Percentiles rank a stretch among this genome's conserved stretches.
Conservation (phyloP, 2,329 filamentous ascomycete species). For the Colletotrichum tofieldiae region DNA sequence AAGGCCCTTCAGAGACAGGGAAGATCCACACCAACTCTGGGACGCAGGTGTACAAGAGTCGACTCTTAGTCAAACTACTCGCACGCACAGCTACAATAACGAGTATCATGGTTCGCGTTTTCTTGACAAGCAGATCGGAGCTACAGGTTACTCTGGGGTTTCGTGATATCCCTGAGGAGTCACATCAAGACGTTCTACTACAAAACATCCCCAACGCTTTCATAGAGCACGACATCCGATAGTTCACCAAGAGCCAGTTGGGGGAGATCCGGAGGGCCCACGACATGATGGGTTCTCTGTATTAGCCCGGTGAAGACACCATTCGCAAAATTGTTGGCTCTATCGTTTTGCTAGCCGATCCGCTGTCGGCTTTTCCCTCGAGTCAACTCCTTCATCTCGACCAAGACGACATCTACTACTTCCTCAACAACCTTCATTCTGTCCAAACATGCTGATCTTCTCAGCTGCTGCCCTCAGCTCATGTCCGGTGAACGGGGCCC, state of each 20-base stretch:
- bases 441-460: neutral
- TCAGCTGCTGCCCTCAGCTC: neutral
- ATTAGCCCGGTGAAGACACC: neutral
- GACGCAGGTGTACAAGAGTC: neutral
- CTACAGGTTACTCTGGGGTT: slow-evolving; percentile 3
- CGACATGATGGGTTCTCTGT: neutral
- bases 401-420: neutral
- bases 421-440: neutral
- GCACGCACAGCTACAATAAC: neutral
- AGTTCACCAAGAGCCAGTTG: neutral
- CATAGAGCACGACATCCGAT: neutral
- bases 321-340: neutral
- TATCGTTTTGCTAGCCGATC: neutral
- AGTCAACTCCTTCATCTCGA: neutral
- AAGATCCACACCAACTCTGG: neutral
- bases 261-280: neutral
- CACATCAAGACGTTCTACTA: neutral
- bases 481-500: neutral
- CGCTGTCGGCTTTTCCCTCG: neutral
- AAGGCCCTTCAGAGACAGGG: slow-evolving; percentile 53
- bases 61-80: neutral
- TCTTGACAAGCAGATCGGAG: slow-evolving; percentile 24
- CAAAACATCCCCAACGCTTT: neutral
- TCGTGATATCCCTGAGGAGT: neutral
- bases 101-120: neutral